Conservation (phyloP, 768 basidiomycete genomes). For the Mycena amicta region DNA sequence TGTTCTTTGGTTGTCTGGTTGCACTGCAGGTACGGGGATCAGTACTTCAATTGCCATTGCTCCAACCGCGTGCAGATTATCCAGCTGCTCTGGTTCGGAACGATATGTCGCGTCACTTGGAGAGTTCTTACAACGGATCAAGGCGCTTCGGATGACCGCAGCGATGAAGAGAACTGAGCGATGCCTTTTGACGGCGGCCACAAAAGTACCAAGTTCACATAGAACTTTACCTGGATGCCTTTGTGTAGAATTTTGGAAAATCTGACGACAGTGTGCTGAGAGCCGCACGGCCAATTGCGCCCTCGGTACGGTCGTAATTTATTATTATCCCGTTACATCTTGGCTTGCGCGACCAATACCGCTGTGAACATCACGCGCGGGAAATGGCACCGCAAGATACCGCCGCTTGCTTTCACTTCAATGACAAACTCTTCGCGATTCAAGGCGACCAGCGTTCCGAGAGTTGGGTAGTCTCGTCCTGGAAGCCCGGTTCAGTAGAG, state of each 20-base stretch:
- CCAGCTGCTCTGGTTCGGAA: constrained; percentile 82
- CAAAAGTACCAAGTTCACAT: too few species aligned
- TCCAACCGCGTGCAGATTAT: constrained; percentile 48
- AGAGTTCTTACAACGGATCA: constrained; percentile 69
- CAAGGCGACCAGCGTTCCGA: constrained; percentile 53
- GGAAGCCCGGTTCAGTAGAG: neutral
- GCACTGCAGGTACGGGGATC: constrained; percentile 59
- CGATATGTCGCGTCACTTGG: constrained; percentile 85
- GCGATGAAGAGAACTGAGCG: constrained; percentile 86
- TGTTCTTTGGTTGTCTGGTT: constrained; percentile 59
- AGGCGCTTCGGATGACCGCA: constrained; percentile 82
- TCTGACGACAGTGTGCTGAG: neutral
- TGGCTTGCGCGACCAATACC: constrained; percentile 8
- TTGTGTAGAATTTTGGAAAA: neutral
- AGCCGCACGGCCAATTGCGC: neutral
- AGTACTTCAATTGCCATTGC: constrained; percentile 13
- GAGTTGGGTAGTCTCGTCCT: constrained; percentile 46
- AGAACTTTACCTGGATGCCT: neutral
- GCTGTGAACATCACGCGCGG: constrained; percentile 47
- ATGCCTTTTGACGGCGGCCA: too few species aligned
- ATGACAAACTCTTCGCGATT: constrained; percentile 52
- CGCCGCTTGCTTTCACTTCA: constrained; percentile 44
- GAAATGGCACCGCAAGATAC: constrained; percentile 53
- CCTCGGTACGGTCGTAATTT: neutral
- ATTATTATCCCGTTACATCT: neutral